Conservation (phyloP, 2,329 filamentous ascomycete species). For the Aspergillus ochraceus region DNA sequence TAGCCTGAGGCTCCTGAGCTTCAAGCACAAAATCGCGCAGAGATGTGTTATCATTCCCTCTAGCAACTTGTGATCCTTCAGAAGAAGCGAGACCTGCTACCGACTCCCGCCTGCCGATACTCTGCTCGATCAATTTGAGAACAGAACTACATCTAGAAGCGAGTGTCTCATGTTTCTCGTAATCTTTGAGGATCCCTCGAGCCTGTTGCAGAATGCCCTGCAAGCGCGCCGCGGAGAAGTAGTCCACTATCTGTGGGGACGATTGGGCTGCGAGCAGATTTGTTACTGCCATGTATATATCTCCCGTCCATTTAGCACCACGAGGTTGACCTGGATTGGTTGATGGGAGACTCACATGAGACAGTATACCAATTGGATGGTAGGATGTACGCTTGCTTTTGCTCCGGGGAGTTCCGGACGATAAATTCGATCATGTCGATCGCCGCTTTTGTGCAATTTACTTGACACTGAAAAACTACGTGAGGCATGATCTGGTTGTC, state of each 20-base stretch:
- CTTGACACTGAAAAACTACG: background rate
- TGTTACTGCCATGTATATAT: slow-evolving; percentile 15
- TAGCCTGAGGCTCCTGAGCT: background rate
- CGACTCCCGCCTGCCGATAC: background rate
- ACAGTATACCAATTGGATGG: background rate
- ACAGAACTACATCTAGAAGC: background rate
- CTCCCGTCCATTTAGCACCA: background rate
- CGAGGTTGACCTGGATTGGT: background rate
- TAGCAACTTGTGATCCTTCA: background rate
- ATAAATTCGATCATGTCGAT: background rate
- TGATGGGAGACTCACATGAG: background rate
- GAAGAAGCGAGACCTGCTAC: background rate
- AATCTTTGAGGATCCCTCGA: background rate
- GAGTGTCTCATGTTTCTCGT: background rate
- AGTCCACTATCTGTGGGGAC: slow-evolving; percentile 6
- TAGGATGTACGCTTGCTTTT: background rate
- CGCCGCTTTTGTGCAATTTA: background rate
- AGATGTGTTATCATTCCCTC: background rate
- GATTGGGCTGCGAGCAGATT: slow-evolving; percentile 12
- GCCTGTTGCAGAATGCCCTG: background rate
- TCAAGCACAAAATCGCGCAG: background rate
- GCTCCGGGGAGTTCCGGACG: background rate
- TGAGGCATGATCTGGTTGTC: background rate
- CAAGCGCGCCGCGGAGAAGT: slow-evolving; percentile 3
- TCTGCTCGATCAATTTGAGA: background rate